Base-by-base conservation (phyloP, 2,329 filamentous ascomycete genomes). In the Hypoxylon sp. region DNA sequence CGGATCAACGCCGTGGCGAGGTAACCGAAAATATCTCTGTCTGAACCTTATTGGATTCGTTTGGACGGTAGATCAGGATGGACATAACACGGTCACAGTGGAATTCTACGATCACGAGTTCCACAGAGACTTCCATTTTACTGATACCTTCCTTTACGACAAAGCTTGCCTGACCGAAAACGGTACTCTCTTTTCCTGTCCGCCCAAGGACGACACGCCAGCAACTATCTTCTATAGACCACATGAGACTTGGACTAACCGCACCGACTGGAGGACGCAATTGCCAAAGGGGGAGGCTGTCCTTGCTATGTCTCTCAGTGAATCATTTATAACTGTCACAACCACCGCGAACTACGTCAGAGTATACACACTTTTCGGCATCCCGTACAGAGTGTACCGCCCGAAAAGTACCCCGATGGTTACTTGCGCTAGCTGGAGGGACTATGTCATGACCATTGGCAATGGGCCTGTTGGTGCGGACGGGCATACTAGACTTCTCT, bases 91-190 rank as follows among this genome's bases (percentile, higher is more conserved):
- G 1, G 91, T 99, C 10, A 98, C 94, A 0, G 94, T 98, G 1
- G 96, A 98, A 76, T 99, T 99, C 79, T 98, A 98, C 78, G 97
- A 99, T 79, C 92, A 94, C 65, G 94, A 97, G 73, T 90, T 92
- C 66, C 92, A 97, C 78, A 88, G 95, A 52, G 94, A 98, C 79
- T 98, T 98, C 75, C 96, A 98, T 82, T 98, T 99, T 79, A 98
- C 94, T 11, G 96, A 99, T 78, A 95, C 94, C 0, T 98, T 94
- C 78, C 86, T 94, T 3, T 98, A 98, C 80, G 96, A 99, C 81
- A 98, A 97, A 80, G 95, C 96, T 19, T 98, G 95, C 76, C 84
- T 99, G 63, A 90, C 93, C 74, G 92, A 97, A 64, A 90, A 93
- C 62, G 95, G 96, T 14, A 87, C 94, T 0, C 85, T 97, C 0